Evolutionary conservation across 768 basidiomycete species (phyloP), one percentile per base, ranked within the genome.

Genomic region (Boletus bicolor): DNA sequence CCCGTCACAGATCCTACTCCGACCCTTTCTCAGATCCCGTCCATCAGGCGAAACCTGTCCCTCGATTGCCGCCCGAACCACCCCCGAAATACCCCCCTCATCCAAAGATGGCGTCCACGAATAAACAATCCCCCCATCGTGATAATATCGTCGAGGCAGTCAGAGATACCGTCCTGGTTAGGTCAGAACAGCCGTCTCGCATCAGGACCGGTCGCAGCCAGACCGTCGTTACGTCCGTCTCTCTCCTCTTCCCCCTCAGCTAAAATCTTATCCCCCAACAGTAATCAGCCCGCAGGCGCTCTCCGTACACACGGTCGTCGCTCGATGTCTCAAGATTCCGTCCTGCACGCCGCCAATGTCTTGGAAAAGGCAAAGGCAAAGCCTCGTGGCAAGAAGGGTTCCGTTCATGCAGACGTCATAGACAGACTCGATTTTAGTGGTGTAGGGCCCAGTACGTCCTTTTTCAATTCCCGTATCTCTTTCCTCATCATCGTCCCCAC

Each of bases 341-440:
- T 75, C 47, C 61, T 74, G 35, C 75, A 68, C 17, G 70, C 71
- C 32, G 70, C 71, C 49, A 72, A 71, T 41, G 66, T 66, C 54
- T 69, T 76, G 44, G 80, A 80, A 57, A 82, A 79, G 66, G 65
- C 70, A 51, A 82, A 77, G 61, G 58, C 59, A 65, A 85, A 82
- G 67, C 66, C 77, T 56, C 77, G 79, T 66, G 59, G 75, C 62
- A 82, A 81, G 82, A 92, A 91, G 74, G 83, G 84, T 55, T 91
- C 88, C 21, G 78, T 82, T 56, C 89, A 93, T 68, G 90, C 90
- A 60, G 91, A 93, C 77, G 85, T 91, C 64, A 93, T 93, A 73
- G 91, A 93, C 78, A 82, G 88, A 61, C 83, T 93, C 56, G 91
- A 93, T 74, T 89, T 83, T 56, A 88, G 88, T 17, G 87, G 91